These are phyloP conservation scores for Beta lomatogona DNA, from an alignment of 179 eudicot species.

Conservation along the genomic window DNA sequence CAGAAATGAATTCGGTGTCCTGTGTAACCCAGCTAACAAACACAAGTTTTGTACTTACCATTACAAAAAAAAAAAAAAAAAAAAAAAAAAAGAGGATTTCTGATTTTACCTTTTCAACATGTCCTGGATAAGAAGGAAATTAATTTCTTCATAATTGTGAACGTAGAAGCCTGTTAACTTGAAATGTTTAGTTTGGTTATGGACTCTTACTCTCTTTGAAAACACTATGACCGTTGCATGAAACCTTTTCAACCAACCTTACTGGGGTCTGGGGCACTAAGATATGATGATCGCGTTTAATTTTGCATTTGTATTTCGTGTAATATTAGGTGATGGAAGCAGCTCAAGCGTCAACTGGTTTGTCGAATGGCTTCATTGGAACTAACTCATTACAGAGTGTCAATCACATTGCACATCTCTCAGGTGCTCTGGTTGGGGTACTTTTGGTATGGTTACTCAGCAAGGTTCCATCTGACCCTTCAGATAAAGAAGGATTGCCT, in stretches of 20 bases:
- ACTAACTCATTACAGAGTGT: slow-evolving; percentile 57
- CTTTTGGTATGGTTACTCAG: slow-evolving; percentile 82
- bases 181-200: too few species aligned
- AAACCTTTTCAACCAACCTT: not conserved
- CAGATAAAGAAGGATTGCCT: slow-evolving; percentile 36
- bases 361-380: slow-evolving; percentile 54
- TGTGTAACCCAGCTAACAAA: not conserved
- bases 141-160: not conserved
- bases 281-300: not conserved
- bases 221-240: too few species aligned
- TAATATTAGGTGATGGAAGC: slow-evolving; percentile 86
- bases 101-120: not conserved
- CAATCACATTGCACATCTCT: slow-evolving; percentile 89
- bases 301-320: not conserved
- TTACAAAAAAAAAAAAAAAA: too few species aligned
- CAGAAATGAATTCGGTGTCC: not conserved
- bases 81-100: not conserved
- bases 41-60: not conserved
- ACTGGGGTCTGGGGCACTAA: not conserved
- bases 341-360: slow-evolving; percentile 83
- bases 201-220: too few species aligned
- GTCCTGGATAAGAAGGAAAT: not conserved
- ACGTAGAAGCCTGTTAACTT: too few species aligned
- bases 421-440: slow-evolving; percentile 92
- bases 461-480: slow-evolving; percentile 53